phyloP scores from a whole-genome alignment of 2,329 filamentous ascomycete genomes.

The Epichloe elymi region DNA sequence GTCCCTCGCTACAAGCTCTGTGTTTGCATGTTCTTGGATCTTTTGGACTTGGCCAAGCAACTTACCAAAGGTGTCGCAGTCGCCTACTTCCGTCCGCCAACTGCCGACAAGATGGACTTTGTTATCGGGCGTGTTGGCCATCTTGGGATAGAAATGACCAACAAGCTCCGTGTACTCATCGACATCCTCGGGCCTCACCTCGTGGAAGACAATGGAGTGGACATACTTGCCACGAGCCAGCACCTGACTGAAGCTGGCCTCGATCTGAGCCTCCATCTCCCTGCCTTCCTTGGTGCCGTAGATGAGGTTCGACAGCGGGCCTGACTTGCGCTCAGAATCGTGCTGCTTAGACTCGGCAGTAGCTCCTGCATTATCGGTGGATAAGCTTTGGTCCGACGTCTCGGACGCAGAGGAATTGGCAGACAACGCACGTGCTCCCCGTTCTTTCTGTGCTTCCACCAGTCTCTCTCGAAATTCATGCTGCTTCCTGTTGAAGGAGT shows the following conservation, averaged over 20 bases:
- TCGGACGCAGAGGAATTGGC: constrained; percentile 27
- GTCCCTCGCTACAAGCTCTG: not conserved
- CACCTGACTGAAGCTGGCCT: constrained; percentile 90
- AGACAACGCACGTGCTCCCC: constrained; percentile 66
- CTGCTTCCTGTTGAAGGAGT: constrained; percentile 71
- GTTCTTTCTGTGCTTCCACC: constrained; percentile 62
- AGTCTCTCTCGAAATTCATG: constrained; percentile 76
- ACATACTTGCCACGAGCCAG: constrained; percentile 95
- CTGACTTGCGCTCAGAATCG: constrained; percentile 52
- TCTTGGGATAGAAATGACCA: constrained; percentile 80
- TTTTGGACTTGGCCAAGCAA: not conserved
- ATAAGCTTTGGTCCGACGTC: constrained; percentile 25
- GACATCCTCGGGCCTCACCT: constrained; percentile 89
- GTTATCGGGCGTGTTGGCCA: constrained; percentile 75
- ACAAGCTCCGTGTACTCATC: constrained; percentile 89
- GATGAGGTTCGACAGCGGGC: constrained; percentile 72
- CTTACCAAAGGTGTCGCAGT: constrained; percentile 91
- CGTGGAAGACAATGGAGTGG: constrained; percentile 92
- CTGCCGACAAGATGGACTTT: constrained; percentile 94
- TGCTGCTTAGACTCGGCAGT: constrained; percentile 43
- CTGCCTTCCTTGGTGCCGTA: constrained; percentile 95
- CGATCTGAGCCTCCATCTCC: constrained; percentile 88
- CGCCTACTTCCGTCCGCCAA: constrained; percentile 95
- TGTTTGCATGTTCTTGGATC: not conserved
- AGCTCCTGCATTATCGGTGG: constrained; percentile 21